Evolutionary conservation across 257 asterid species (phyloP).

Genomic region (Avicennia marina): DNA sequence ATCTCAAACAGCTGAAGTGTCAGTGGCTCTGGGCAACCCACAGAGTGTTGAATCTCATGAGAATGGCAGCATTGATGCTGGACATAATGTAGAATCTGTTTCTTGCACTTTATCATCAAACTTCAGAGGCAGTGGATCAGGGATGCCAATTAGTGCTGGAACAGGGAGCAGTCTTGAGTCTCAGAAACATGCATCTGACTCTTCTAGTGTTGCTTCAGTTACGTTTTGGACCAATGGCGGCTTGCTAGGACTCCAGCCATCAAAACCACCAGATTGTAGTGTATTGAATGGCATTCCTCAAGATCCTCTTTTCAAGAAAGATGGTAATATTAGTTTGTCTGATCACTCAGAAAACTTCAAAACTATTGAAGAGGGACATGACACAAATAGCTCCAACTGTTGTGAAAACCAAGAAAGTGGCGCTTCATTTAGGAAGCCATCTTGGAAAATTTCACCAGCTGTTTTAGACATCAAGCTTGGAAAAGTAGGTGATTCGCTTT

Average conservation of each 20-base stretch:
- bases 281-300: slow-evolving; percentile 28
- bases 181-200: slow-evolving; percentile 46
- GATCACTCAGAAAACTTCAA: slow-evolving; percentile 28
- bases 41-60: slow-evolving; percentile 27
- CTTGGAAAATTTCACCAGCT: slow-evolving; percentile 64
- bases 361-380: slow-evolving; percentile 24
- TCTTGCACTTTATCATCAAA: slow-evolving; percentile 24
- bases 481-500: slow-evolving; percentile 32
- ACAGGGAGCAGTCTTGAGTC: slow-evolving; percentile 31
- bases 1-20: slow-evolving; percentile 32
- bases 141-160: slow-evolving; percentile 26
- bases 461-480: slow-evolving; percentile 67
- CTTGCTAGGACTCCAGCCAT: slow-evolving; percentile 92
- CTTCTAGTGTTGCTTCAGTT: slow-evolving; percentile 41
- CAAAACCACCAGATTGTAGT: slow-evolving; percentile 87
- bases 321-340: slow-evolving; percentile 23
- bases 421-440: slow-evolving; percentile 39
- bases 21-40: slow-evolving; percentile 24
- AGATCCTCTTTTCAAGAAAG: slow-evolving; percentile 25
- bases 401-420: slow-evolving; percentile 44
- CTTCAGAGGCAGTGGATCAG: slow-evolving; percentile 23
- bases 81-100: slow-evolving; percentile 34
- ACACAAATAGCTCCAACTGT: slow-evolving; percentile 29
- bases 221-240: slow-evolving; percentile 97
- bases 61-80: slow-evolving; percentile 25